Evolutionary conservation across 2,329 filamentous ascomycete species (phyloP).

Genomic region (Westerdykella ornata): DNA sequence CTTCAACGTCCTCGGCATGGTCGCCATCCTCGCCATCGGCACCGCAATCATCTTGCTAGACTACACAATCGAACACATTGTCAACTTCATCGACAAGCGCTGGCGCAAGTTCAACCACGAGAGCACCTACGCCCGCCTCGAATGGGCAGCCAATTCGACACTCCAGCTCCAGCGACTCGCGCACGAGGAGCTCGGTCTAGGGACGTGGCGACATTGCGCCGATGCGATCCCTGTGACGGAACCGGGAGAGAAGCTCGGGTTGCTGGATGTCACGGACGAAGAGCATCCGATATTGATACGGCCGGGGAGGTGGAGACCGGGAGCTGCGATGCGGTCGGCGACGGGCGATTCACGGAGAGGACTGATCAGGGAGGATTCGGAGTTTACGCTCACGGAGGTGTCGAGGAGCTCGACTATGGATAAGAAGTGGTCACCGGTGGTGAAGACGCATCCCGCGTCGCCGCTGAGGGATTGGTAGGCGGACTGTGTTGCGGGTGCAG

Average conservation of each 20-base stretch:
- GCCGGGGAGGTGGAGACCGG: neutral
- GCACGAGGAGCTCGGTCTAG: conserved; percentile 11
- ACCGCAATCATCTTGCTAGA: conserved; percentile 3
- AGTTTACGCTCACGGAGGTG: no score
- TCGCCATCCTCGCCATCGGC: conserved; percentile 6
- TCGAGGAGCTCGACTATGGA: no score
- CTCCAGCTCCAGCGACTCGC: conserved; percentile 20
- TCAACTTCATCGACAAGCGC: neutral
- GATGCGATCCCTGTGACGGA: conserved; percentile 1
- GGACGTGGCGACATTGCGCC: conserved; percentile 5
- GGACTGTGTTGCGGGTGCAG: no score
- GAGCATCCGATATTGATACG: neutral
- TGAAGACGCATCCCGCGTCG: no score
- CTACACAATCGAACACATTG: neutral
- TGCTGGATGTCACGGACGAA: conserved; percentile 2
- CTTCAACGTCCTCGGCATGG: conserved; percentile 12
- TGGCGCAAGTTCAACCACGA: neutral
- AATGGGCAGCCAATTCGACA: conserved; percentile 11
- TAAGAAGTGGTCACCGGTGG: no score
- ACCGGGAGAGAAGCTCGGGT: neutral
- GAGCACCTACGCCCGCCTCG: conserved; percentile 2
- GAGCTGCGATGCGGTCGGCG: no score
- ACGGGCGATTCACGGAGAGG: no score
- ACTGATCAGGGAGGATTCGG: no score
- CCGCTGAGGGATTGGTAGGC: no score